phyloP scores from a whole-genome alignment of 129 eudicot species.

The Escallonia herrerae region DNA sequence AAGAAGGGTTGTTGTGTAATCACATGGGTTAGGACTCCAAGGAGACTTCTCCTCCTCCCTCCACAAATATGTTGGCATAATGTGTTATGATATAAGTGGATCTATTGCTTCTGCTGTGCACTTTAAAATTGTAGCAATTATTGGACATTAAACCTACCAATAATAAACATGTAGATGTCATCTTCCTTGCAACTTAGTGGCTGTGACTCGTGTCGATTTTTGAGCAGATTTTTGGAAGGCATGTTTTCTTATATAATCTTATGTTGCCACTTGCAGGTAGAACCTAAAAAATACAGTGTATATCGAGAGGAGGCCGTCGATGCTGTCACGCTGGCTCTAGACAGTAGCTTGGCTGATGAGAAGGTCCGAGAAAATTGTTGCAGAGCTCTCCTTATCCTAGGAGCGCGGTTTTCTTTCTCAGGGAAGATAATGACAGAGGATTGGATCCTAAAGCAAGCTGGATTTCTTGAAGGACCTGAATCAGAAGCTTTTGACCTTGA shows the following conservation, averaged over 20 bases:
- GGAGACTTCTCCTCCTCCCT: no score
- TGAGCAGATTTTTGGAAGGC: not conserved
- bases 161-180: not conserved
- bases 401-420: conserved; percentile 54
- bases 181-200: not conserved
- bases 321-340: conserved; percentile 47
- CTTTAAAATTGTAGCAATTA: no score
- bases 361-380: conserved; percentile 51
- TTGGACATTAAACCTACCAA: not conserved
- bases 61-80: no score
- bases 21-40: no score
- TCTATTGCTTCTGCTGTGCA: no score
- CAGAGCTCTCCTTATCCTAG: conserved; percentile 62
- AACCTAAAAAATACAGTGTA: conserved; percentile 35
- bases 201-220: not conserved
- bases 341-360: conserved; percentile 39
- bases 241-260: conserved; percentile 6
- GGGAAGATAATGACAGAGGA: conserved; percentile 67
- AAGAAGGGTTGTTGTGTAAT: no score
- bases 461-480: conserved; percentile 39
- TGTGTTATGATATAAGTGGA: no score
- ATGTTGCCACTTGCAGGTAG: conserved; percentile 42
- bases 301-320: conserved; percentile 69
- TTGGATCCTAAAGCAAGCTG: conserved; percentile 59
- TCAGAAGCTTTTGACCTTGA: conserved; percentile 22